Conservation (phyloP, 306 rosid genomes). For the Vigna reflexopilosa region DNA sequence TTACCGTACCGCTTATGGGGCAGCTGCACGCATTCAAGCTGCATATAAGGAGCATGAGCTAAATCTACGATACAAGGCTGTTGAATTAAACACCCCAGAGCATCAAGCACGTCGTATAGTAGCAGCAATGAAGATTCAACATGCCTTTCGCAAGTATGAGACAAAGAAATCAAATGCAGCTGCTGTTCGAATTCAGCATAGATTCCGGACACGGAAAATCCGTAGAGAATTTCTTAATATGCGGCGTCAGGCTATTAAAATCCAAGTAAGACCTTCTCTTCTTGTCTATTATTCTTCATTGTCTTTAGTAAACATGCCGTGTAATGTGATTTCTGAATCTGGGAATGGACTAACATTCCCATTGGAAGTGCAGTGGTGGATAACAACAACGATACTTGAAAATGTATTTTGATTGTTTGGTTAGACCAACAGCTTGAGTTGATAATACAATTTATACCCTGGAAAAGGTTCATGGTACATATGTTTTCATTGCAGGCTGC, state of each 20-base stretch:
- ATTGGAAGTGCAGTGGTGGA: too few species aligned
- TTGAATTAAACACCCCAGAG: constrained; percentile 62
- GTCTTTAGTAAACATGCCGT: constrained; percentile 18
- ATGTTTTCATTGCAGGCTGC: constrained; percentile 72
- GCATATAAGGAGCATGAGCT: constrained; percentile 82
- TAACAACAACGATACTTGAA: too few species aligned
- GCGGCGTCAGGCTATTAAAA: constrained; percentile 79
- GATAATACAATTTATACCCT: constrained; percentile 29
- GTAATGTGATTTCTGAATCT: neutral
- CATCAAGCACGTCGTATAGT: constrained; percentile 79
- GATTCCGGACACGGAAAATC: constrained; percentile 81
- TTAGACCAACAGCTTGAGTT: neutral
- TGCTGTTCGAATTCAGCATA: constrained; percentile 82
- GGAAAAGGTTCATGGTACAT: constrained; percentile 39
- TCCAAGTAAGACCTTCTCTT: constrained; percentile 70
- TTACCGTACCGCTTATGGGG: constrained; percentile 85
- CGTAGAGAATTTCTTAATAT: constrained; percentile 75
- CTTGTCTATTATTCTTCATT: constrained; percentile 20
- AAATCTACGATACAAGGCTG: constrained; percentile 52
- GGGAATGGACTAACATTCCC: neutral
- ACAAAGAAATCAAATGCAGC: constrained; percentile 62
- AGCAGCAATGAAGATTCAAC: constrained; percentile 98
- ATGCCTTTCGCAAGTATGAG: constrained; percentile 82
- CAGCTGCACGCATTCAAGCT: constrained; percentile 88
- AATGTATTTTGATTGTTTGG: too few species aligned